Evolutionary conservation across 2,329 filamentous ascomycete species (phyloP), one percentile per base, ranked within the genome.

Genomic region (Cladosporium sp.): DNA sequence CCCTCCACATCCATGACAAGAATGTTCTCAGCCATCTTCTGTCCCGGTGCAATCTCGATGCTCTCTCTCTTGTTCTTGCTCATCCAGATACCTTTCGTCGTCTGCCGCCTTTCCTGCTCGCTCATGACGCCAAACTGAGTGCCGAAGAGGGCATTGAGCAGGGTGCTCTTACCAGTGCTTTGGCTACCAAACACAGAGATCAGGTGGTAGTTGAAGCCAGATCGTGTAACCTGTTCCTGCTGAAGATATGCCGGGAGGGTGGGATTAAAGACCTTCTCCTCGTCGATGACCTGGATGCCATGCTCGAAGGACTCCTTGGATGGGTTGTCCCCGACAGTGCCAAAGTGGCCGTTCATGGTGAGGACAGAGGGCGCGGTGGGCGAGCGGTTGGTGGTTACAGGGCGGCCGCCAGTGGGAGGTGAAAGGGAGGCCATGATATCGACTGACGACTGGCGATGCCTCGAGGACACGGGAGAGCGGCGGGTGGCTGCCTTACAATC

Each of bases 21-120:
- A 73, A 99, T 97, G 79, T 99, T 99, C 74, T 97, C 92, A 64
- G 94, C 93, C 93, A 98, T 97, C 69, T 83, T 83, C 81, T 80
- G 58, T 78, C 80, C 65, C 33, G 69, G 65, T 69, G 80, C 79
- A 61, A 81, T 79, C 71, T 85, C 84, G 10, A 75, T 77, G 52
- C 80, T 78, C 62, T 79, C 78, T 31, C 82, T 82, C 83, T 96
- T 97, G 81, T 98, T 98, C 83, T 97, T 96, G 70, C 93, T 96
- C 90, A 99, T 90, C 95, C 95, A 99, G 77, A 99, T 99, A 76
- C 95, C 95, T 83, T 98, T 99, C 53, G 95, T 99, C 0, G 95
- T 99, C 84, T 99, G 95, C 68, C 93, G 89, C 70, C 95, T 88
- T 79, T 97, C 93, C 68, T 88, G 85, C 84, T 99, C 95, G 73